These are phyloP conservation scores for Eleusine coracana DNA, from an alignment of 176 grass and related monocot genomes.

Conservation along the genomic window DNA sequence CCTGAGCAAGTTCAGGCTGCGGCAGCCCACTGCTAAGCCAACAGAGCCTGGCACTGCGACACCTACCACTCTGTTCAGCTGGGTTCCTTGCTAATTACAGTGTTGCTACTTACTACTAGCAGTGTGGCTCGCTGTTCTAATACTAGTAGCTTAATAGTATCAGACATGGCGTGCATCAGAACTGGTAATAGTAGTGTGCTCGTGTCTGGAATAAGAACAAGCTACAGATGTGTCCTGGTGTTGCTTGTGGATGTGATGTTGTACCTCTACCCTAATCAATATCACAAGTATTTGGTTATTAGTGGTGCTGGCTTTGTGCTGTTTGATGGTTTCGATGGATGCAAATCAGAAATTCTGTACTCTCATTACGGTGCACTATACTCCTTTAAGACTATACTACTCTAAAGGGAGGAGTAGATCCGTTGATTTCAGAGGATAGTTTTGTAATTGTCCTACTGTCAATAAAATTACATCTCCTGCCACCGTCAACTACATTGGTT, in stretches of 20 bases:
- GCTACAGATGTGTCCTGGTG: constrained; percentile 5
- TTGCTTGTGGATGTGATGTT: constrained; percentile 27
- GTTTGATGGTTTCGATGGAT: background rate
- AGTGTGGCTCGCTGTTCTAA: constrained; percentile 26
- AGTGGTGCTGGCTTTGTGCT: background rate
- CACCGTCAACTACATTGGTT: too few species aligned
- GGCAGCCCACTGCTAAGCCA: background rate
- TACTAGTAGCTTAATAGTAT: constrained; percentile 8
- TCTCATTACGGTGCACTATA: too few species aligned
- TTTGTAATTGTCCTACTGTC: too few species aligned
- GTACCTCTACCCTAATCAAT: background rate
- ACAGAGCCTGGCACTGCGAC: constrained; percentile 13
- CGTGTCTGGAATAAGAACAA: constrained; percentile 47
- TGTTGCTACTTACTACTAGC: background rate
- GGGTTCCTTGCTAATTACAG: constrained; percentile 7
- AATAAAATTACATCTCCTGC: too few species aligned
- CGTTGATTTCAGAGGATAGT: too few species aligned
- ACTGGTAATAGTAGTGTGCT: constrained; percentile 35
- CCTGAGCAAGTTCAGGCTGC: constrained; percentile 18
- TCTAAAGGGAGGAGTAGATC: too few species aligned
- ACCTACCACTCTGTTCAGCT: constrained; percentile 40
- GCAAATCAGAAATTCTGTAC: background rate
- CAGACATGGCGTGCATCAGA: constrained; percentile 36
- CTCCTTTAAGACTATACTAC: too few species aligned
- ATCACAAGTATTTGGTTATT: constrained; percentile 19